A percentile compares a stretch with the other conserved stretches of the same genome.
These are phyloP conservation scores for Phialophora tarda DNA, from an alignment of 2,329 filamentous ascomycete genomes.

Conservation along the genomic window DNA sequence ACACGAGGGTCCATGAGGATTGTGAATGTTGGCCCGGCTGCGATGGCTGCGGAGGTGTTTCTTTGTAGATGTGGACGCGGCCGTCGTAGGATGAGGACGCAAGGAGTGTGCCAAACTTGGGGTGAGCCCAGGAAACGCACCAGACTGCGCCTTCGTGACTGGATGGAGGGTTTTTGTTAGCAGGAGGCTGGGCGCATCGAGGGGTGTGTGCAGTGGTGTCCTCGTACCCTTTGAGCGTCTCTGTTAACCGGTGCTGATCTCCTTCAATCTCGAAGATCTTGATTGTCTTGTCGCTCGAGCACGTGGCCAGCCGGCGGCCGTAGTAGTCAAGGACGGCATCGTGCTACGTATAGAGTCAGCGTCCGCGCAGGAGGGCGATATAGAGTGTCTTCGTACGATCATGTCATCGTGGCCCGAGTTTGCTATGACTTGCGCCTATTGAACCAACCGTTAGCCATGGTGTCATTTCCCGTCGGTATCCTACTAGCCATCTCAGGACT, in stretches of 20 bases:
- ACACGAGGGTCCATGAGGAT: slow-evolving; percentile 80
- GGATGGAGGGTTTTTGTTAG: slow-evolving; percentile 24
- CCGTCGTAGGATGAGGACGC: slow-evolving; percentile 95
- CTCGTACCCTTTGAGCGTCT: slow-evolving; percentile 88
- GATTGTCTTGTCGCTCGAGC: slow-evolving; percentile 97
- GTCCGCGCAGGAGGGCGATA: background rate
- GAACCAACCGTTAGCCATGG: background rate
- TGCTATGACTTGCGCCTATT: slow-evolving; percentile 76
- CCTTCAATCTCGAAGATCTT: slow-evolving; percentile 99
- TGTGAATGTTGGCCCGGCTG: slow-evolving; percentile 45
- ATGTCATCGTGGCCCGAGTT: slow-evolving; percentile 97
- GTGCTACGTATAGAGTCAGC: slow-evolving; percentile 64
- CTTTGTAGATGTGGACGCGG: slow-evolving; percentile 98
- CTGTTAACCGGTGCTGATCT: slow-evolving; percentile 83
- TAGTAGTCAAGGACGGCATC: slow-evolving; percentile 99
- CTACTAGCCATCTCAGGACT: background rate
- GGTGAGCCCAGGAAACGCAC: slow-evolving; percentile 97
- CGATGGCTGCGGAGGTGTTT: slow-evolving; percentile 54
- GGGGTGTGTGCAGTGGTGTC: background rate
- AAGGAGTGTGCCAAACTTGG: slow-evolving; percentile 97
- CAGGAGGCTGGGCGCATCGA: background rate
- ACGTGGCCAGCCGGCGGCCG: slow-evolving; percentile 91
- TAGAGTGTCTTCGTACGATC: slow-evolving; percentile 76
- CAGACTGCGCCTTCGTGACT: slow-evolving; percentile 97
- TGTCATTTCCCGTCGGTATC: background rate